Evolutionary conservation across 2,329 filamentous ascomycete species (phyloP).

Genomic region (Aurifilum marmelostoma): DNA sequence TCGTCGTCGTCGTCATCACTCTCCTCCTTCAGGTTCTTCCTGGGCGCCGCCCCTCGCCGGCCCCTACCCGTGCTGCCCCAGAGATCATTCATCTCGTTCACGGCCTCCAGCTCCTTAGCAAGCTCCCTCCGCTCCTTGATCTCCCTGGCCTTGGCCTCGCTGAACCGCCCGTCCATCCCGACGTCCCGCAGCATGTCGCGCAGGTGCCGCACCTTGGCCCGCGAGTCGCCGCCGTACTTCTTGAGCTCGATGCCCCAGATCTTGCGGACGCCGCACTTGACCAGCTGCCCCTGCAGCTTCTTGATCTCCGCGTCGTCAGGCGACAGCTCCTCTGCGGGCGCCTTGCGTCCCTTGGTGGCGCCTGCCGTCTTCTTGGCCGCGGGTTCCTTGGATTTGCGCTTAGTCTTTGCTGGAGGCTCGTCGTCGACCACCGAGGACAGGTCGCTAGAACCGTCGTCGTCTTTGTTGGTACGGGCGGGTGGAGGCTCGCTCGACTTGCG

Average conservation of each 20-base stretch:
- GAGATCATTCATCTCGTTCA: conserved; percentile 76
- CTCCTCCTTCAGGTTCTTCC: conserved; percentile 43
- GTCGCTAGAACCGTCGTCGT: conserved; percentile 59
- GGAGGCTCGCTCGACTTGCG: conserved; percentile 24
- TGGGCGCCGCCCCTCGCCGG: conserved; percentile 46
- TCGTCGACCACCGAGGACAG: conserved; percentile 83
- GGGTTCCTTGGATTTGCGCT: conserved; percentile 53
- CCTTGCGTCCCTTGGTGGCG: conserved; percentile 32
- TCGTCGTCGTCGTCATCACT: conserved; percentile 35
- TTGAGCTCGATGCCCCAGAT: conserved; percentile 88
- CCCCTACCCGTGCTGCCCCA: conserved; percentile 66
- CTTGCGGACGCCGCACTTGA: conserved; percentile 91
- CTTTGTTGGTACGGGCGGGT: conserved; percentile 32
- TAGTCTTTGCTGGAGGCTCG: conserved; percentile 65
- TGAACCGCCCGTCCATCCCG: conserved; percentile 90
- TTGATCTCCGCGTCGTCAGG: conserved; percentile 82
- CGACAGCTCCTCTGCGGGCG: conserved; percentile 43
- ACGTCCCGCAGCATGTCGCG: conserved; percentile 76
- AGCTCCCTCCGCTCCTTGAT: conserved; percentile 90
- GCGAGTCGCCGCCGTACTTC: conserved; percentile 68
- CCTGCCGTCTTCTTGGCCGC: conserved; percentile 47
- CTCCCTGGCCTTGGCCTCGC: conserved; percentile 77
- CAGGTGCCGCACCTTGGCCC: conserved; percentile 82
- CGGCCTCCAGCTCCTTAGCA: conserved; percentile 79
- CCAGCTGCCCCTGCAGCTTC: conserved; percentile 79